Evolutionary conservation across 163 green algal species (phyloP), one percentile per base, ranked within the genome.

Genomic region (Scenedesmus sp.): DNA sequence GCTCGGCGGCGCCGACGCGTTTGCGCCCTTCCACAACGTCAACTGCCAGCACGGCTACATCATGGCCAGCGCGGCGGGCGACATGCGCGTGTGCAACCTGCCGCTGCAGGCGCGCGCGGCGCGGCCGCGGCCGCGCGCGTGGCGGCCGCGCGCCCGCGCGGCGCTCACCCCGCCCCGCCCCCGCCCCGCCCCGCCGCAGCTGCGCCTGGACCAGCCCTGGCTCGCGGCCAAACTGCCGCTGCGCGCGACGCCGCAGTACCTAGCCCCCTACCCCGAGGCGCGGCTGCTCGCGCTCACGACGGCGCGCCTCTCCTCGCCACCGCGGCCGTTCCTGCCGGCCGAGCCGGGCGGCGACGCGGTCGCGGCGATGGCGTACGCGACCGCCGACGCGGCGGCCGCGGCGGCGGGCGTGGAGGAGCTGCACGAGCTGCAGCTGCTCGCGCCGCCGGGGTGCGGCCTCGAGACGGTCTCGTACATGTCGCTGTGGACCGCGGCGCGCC

Each of bases 1-100:
- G 4, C 81, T 90, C 11, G 88, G 83, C 1, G 20, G 75, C 0
- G 83, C 93, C 0, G 67, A 83, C 9, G 82, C 86, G 0, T 92
- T 99, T 63, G 93, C 92, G 1, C 78, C 91, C 14, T 98, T 98
- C 80, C 92, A 98, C 89, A 98, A 98, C 72, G n/a, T 63, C 42
- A 79, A 83, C 60, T 84, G 77, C 20, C 44, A 45, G 13, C 60
- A 83, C 60, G 75, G 70, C 33, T 70, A 57, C 48, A 62, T 65
- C 7, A 34, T 70, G 28, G 78, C 82, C 17, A 75, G 63, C 10
- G 69, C 57, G 15, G 33, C 13, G 3, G 78, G 77, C 7, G 47
- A 70, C 63, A 72, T 95, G 60, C 92, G 92, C 29, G 94, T 98
- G 48, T 95, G 91, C 73, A 86, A 92, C 53, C 82, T 98, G 70